phyloP scores from a whole-genome alignment of 805 yeast species.

The Candida railenensis region DNA sequence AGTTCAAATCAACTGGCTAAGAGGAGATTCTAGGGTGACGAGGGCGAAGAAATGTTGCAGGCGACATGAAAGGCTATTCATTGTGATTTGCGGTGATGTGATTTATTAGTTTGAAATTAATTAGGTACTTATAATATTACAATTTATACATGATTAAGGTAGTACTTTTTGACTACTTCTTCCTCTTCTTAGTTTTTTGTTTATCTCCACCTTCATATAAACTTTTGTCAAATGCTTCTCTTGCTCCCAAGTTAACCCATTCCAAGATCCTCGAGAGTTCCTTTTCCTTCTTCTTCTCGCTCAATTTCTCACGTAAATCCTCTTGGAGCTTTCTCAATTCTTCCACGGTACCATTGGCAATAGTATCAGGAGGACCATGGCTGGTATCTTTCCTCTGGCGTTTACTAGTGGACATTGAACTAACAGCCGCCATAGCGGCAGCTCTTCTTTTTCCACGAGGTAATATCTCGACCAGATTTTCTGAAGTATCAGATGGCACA shows the following conservation, averaged over 20 bases:
- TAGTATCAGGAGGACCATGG: constrained; percentile 20
- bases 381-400: constrained; percentile 24
- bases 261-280: constrained; percentile 48
- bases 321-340: constrained; percentile 23
- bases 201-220: constrained; percentile 58
- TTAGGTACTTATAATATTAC: too few relatives aligned
- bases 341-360: constrained; percentile 24
- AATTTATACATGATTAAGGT: constrained; percentile 3
- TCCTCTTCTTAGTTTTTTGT: constrained; percentile 17
- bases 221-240: constrained; percentile 48
- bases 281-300: constrained; percentile 33
- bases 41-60: not conserved
- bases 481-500: constrained; percentile 13
- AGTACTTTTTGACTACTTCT: constrained; percentile 7
- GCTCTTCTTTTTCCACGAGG: constrained; percentile 7
- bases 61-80: not conserved
- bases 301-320: constrained; percentile 29
- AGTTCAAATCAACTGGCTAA: not conserved
- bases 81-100: too few relatives aligned
- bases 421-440: constrained; percentile 10
- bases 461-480: constrained; percentile 1
- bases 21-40: not conserved
- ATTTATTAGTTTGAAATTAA: too few relatives aligned
- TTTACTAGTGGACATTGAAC: constrained; percentile 27
- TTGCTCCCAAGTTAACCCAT: constrained; percentile 63